These are phyloP conservation scores for Hansfordia pulvinata DNA, from an alignment of 2,329 filamentous ascomycete species.

Conservation along the genomic window DNA sequence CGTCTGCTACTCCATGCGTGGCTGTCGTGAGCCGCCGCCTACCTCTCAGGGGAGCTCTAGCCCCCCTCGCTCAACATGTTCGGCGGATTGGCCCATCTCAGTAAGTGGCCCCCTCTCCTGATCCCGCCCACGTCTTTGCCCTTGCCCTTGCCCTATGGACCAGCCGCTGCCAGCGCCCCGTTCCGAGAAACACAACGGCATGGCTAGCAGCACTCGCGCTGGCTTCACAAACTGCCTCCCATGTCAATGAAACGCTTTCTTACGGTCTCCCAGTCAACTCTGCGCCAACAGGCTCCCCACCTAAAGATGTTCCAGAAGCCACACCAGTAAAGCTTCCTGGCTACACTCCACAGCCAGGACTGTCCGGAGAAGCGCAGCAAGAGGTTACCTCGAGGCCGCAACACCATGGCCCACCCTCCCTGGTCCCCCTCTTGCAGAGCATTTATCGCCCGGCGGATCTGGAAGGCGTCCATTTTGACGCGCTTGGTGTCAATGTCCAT, in stretches of 20 bases:
- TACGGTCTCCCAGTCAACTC: constrained; percentile 13
- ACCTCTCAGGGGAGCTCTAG: no score
- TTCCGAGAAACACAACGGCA: no score
- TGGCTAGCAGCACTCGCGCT: no score
- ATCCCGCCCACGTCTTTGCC: constrained; percentile 2
- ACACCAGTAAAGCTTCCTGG: constrained; percentile 39
- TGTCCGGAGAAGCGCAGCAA: constrained; percentile 1
- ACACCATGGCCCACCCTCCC: constrained; percentile 15
- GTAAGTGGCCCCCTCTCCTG: constrained; percentile 12
- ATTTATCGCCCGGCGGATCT: constrained; percentile 39
- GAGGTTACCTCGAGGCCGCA: constrained; percentile 3
- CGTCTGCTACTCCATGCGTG: no score
- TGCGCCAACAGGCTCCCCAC: constrained; percentile 13
- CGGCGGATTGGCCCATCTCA: constrained; percentile 11
- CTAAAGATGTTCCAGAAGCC: constrained; percentile 40
- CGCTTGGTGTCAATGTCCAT: constrained; percentile 42
- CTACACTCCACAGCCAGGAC: constrained; percentile 18
- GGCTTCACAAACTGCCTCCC: no score
- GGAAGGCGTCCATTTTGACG: constrained; percentile 34
- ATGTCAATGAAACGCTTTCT: no score
- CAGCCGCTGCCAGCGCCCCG: no score
- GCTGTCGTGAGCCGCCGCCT: no score
- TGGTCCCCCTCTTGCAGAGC: constrained; percentile 36
- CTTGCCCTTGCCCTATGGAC: no score
- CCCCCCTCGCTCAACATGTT: no score